These are phyloP conservation scores for Ceratobasidium papillatum DNA, from an alignment of 1,284 basidiomycete species.

Conservation along the genomic window DNA sequence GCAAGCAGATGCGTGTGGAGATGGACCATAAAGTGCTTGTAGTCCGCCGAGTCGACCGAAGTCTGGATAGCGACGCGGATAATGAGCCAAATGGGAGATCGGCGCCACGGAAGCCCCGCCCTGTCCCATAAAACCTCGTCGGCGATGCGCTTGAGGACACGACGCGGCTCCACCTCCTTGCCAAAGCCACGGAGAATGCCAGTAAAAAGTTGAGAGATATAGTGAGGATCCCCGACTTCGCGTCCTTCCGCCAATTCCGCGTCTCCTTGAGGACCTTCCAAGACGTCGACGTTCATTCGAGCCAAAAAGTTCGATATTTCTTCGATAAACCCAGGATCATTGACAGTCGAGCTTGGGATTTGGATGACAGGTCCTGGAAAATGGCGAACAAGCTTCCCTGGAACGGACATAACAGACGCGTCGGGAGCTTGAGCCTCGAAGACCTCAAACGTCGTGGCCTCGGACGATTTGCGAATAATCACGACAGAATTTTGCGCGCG, in stretches of 20 bases:
- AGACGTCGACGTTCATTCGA: constrained; percentile 50
- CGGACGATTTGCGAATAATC: constrained; percentile 51
- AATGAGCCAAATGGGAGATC: constrained; percentile 60
- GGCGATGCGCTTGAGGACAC: constrained; percentile 54
- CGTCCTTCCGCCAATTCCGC: constrained; percentile 47
- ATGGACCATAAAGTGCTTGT: constrained; percentile 61
- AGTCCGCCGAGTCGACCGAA: constrained; percentile 50
- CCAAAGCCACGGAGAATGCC: constrained; percentile 55
- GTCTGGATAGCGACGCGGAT: constrained; percentile 60
- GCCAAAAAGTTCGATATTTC: constrained; percentile 52
- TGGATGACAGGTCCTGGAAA: constrained; percentile 51
- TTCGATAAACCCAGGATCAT: constrained; percentile 48
- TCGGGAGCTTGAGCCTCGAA: constrained; percentile 56
- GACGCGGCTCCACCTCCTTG: constrained; percentile 47
- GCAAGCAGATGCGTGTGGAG: constrained; percentile 53
- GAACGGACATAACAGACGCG: constrained; percentile 51
- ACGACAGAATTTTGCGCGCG: constrained; percentile 58
- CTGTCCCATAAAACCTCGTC: constrained; percentile 59
- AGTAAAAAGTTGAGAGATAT: constrained; percentile 57
- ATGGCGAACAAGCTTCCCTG: constrained; percentile 54
- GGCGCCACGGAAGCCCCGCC: constrained; percentile 56
- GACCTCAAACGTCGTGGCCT: constrained; percentile 52
- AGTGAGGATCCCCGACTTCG: constrained; percentile 54
- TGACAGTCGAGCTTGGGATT: constrained; percentile 42
- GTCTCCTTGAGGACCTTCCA: constrained; percentile 43